Evolutionary conservation across 768 basidiomycete species (phyloP).

Genomic region (Lactarius sanguifluus): DNA sequence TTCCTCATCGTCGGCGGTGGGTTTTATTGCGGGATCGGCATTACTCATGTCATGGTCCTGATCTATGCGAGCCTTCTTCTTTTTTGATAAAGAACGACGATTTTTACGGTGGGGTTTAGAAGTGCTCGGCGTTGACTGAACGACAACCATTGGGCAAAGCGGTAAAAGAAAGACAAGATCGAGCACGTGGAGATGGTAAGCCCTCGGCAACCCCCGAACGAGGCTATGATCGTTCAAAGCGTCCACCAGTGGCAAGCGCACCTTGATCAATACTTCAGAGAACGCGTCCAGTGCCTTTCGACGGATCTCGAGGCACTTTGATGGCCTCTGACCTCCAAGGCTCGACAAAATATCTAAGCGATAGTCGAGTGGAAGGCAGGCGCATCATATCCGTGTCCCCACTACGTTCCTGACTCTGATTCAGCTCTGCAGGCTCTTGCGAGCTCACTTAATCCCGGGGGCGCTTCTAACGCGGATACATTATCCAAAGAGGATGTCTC

Average conservation of each 20-base stretch:
- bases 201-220: conserved; percentile 13
- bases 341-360: conserved; percentile 9
- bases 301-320: neutral
- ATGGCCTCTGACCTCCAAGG: conserved; percentile 20
- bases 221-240: no score
- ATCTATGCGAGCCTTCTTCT: conserved; percentile 37
- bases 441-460: conserved; percentile 37
- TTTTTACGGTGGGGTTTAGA: conserved; percentile 35
- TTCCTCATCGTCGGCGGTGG: conserved; percentile 59
- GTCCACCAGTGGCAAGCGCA: no score
- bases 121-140: conserved; percentile 38
- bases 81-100: conserved; percentile 50
- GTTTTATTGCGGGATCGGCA: conserved; percentile 14
- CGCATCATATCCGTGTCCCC: neutral
- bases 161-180: neutral
- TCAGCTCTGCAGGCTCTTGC: conserved; percentile 44
- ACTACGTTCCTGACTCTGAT: conserved; percentile 14
- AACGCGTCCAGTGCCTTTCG: neutral
- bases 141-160: conserved; percentile 41
- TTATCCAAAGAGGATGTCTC: conserved; percentile 50
- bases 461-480: conserved; percentile 29
- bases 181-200: neutral
- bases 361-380: conserved; percentile 22
- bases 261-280: no score
- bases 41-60: conserved; percentile 18